These are phyloP conservation scores for Delonix regia DNA, from an alignment of 306 rosid species.

Conservation along the genomic window DNA sequence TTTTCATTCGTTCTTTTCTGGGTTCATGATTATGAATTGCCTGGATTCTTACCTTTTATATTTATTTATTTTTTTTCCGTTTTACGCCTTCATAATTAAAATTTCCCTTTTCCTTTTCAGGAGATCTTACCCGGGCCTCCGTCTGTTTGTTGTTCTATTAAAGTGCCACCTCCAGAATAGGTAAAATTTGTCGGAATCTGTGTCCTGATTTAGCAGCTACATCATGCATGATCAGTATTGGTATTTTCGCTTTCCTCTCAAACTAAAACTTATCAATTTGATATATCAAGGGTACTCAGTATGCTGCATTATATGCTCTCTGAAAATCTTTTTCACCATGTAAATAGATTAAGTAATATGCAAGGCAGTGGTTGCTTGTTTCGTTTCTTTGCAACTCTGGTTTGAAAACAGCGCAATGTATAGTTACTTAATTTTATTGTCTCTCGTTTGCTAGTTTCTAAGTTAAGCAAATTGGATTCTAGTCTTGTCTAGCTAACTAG, in stretches of 20 bases:
- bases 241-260: conserved; percentile 10
- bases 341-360: conserved; percentile 26
- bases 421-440: background rate
- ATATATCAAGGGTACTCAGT: conserved; percentile 35
- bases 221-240: conserved; percentile 40
- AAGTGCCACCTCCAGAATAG: background rate
- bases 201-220: conserved; percentile 16
- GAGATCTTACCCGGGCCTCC: conserved; percentile 43
- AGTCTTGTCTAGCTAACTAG: conserved; percentile 12
- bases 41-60: conserved; percentile 11
- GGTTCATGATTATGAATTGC: conserved; percentile 34
- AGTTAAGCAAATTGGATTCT: conserved; percentile 19
- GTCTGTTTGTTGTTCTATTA: conserved; percentile 38
- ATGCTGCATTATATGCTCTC: conserved; percentile 36
- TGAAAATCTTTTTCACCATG: conserved; percentile 2
- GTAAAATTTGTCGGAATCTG: conserved; percentile 4
- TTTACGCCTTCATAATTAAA: background rate
- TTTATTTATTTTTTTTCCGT: conserved; percentile 9
- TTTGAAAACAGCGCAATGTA: background rate
- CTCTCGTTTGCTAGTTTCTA: conserved; percentile 4
- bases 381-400: background rate
- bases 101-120: conserved; percentile 22
- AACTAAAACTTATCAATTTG: conserved; percentile 18
- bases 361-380: conserved; percentile 26
- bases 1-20: background rate